Conservation (phyloP, 768 basidiomycete genomes). For the Termitomyces eurrhizus region DNA sequence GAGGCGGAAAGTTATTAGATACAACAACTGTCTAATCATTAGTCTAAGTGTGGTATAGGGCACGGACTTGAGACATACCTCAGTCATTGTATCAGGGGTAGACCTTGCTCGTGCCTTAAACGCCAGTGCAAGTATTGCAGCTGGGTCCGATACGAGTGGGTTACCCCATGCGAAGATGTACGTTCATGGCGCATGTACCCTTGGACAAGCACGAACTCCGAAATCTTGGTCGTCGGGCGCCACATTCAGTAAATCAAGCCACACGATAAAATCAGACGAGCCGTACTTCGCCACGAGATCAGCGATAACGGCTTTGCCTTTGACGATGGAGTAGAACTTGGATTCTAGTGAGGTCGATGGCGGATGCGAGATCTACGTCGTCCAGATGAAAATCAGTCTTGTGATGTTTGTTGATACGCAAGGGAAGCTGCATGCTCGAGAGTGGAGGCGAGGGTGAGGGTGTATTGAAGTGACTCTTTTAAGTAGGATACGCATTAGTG, state of each 20-base stretch:
- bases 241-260: conserved; percentile 59
- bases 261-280: conserved; percentile 65
- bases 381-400: neutral
- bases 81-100: conserved; percentile 55
- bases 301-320: neutral
- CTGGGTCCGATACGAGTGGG: conserved; percentile 46
- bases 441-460: neutral
- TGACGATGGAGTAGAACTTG: neutral
- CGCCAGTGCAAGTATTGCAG: conserved; percentile 32
- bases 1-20: neutral
- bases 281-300: conserved; percentile 46
- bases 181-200: conserved; percentile 50
- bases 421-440: neutral
- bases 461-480: neutral
- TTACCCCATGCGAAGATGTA: conserved; percentile 64
- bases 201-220: conserved; percentile 46
- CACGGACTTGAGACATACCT: too few species aligned
- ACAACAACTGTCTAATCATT: too few species aligned
- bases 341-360: neutral
- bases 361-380: neutral
- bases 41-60: too few species aligned
- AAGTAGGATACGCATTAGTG: neutral
- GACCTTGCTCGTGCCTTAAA: conserved; percentile 43
- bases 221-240: conserved; percentile 34
- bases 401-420: neutral